Conservation (phyloP, 2,329 filamentous ascomycete genomes). For the Thielaviopsis musarum region DNA sequence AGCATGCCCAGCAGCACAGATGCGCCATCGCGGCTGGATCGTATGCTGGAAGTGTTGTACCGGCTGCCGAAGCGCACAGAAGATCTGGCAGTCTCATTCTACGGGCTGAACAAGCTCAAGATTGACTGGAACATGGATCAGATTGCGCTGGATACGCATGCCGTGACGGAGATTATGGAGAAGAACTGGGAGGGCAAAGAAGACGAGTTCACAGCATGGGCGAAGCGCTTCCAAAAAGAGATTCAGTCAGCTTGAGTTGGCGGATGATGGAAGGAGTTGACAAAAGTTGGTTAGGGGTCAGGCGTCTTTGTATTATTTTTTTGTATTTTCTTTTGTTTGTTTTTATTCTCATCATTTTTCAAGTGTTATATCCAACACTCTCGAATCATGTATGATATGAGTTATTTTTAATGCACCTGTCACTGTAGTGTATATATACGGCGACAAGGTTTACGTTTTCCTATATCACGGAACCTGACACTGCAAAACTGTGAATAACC, state of each 20-base stretch:
- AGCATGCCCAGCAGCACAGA: constrained; percentile 20
- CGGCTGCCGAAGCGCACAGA: constrained; percentile 51
- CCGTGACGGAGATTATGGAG: constrained; percentile 36
- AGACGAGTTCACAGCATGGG: constrained; percentile 70
- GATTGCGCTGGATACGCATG: constrained; percentile 43
- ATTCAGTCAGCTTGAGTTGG: constrained; percentile 21
- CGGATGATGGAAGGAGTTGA: neutral
- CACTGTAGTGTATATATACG: no score
- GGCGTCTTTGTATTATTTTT: neutral
- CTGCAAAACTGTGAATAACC: neutral
- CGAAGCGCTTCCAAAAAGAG: constrained; percentile 36
- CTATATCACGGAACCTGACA: neutral
- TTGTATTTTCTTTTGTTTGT: neutral
- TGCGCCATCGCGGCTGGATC: constrained; percentile 32
- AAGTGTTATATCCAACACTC: no score
- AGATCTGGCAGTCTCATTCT: constrained; percentile 55
- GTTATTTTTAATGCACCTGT: no score
- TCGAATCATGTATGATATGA: no score
- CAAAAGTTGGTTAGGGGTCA: neutral
- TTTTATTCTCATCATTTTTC: neutral
- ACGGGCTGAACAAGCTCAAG: constrained; percentile 43
- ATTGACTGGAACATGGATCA: constrained; percentile 42
- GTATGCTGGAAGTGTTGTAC: constrained; percentile 37
- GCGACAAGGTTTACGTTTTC: no score
- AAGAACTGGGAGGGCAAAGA: constrained; percentile 44